Evolutionary conservation across 495 filamentous ascomycete genomes (phyloP), one percentile per base, ranked within the genome.

Genomic region (Penicillium coffeae): DNA sequence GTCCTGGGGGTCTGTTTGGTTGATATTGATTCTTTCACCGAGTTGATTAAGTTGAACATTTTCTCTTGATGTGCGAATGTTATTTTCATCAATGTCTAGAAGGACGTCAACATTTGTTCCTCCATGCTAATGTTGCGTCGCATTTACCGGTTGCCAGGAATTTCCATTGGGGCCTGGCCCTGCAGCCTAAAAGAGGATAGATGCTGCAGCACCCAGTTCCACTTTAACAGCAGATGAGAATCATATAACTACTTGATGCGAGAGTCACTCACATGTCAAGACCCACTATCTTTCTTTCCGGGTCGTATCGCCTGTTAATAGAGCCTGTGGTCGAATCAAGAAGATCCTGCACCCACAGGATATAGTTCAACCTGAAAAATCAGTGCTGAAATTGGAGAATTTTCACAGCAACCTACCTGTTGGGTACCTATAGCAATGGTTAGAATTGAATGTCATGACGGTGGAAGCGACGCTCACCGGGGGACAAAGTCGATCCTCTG

Each of bases 121-220:
- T 10, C 41, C 22, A 9, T 8, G 8, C 1, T 3, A 8, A 34
- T 8, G n/a, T 33, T 18, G 15, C 1, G 8, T 12, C 16, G 13
- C 12, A 41, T 54, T 39, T 56, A 85, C 84, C 84, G 42, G 86
- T 90, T 3, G 80, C 88, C 9, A 85, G 45, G 51, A 93, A 91
- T 19, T 60, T 74, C 89, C 90, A 96, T 15, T 62, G 57, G 0
- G 78, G 74, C 3, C 89, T 76, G 41, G 83, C 76, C 3, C 68
- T 56, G 49, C 86, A 89, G n/a, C 81, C 87, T 5, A 98, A 76
- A 1, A 98, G 75, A 3, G 93, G 86, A 64, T 97, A 97, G 47
- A 98, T 95, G 58, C 82, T 82, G 51, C 87, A 92, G 13, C 93
- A 88, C 25, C 93, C 93, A 3, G 88, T 94, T 42, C 93, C 93